Evolutionary conservation across 805 yeast species (phyloP).

Genomic region (Lipomyces mesembrius): DNA sequence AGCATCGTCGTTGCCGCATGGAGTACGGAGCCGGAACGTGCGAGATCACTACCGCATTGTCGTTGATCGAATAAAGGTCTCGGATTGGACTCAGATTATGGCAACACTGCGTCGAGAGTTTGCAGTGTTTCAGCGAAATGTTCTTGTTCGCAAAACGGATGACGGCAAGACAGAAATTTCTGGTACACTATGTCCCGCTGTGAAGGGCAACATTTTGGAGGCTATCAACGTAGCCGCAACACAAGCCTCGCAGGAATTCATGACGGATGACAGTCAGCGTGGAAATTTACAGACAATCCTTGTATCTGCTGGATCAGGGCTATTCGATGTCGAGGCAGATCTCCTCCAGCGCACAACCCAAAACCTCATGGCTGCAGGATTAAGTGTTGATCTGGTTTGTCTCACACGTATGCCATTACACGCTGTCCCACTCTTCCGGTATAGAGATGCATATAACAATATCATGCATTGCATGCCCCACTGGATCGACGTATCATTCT

Average conservation of each 20-base stretch:
- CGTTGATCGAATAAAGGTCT: conserved; percentile 88
- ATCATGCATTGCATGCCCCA: conserved; percentile 77
- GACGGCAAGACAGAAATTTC: conserved; percentile 50
- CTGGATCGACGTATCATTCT: conserved; percentile 94
- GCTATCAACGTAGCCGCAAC: conserved; percentile 84
- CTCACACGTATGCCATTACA: conserved; percentile 90
- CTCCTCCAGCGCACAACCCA: conserved; percentile 74
- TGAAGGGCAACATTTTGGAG: conserved; percentile 87
- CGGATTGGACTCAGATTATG: conserved; percentile 92
- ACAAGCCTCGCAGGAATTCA: conserved; percentile 72
- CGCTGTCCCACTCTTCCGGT: conserved; percentile 85
- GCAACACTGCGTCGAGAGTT: conserved; percentile 82
- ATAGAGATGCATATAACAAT: conserved; percentile 42
- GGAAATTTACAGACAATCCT: conserved; percentile 89
- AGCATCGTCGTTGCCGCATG: conserved; percentile 54
- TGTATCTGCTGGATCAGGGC: conserved; percentile 90
- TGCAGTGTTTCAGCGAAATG: conserved; percentile 76
- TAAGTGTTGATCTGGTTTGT: conserved; percentile 87
- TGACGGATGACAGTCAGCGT: conserved; percentile 84
- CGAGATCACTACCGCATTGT: conserved; percentile 89
- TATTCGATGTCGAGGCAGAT: conserved; percentile 87
- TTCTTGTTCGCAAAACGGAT: conserved; percentile 54
- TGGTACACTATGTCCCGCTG: conserved; percentile 78
- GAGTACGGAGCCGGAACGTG: conserved; percentile 70
- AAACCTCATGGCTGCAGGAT: conserved; percentile 74